Evolutionary conservation across 345 rosid species (phyloP), one percentile per base, ranked within the genome.

Genomic region (Abelmoschus esculentus): DNA sequence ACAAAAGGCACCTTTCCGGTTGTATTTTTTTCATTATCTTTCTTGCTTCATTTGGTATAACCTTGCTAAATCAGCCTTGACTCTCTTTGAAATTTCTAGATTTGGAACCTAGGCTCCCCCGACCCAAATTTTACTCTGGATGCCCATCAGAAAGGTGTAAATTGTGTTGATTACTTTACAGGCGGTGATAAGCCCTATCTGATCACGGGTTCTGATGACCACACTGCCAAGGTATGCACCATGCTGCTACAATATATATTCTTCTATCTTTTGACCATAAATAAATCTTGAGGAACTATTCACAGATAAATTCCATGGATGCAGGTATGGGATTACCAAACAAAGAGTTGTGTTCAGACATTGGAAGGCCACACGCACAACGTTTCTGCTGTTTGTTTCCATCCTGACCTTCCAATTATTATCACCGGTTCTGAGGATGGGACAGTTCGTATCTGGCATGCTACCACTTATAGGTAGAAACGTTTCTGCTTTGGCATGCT

Each of bases 51-150:
- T 67, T 59, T 34, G 72, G n/a, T 31, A 2, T 61, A 60, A 19
- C 19, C 5, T 38, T 72, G 63, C 66, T 77, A 36, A 65, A 40
- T 12, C 47, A 47, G n/a, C 61, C 32, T 69, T 61, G 31, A 61
- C 56, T 76, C 60, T 80, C 14, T 74, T 66, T 70, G 64, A 19
- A 60, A 19, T 79, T 59, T 74, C 29, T 78, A 91, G 97, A 91
- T 91, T 71, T 91, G 97, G 97, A 91, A 91, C 82, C 92, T 91
- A 80, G 96, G 97, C 72, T 91, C 97, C 56, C 95, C 96, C 26
- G 92, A 89, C 66, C 92, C 97, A 70, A 91, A 91, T 75, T 91
- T 91, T 75, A 89, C 97, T 22, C 77, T 91, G 81, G 97, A 91
- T 76, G 92, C 97, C 13, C 97, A 91, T 83, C 91, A 84, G 81